Conservation (phyloP, 78 protist species). For the Polysphondylium violaceum region DNA sequence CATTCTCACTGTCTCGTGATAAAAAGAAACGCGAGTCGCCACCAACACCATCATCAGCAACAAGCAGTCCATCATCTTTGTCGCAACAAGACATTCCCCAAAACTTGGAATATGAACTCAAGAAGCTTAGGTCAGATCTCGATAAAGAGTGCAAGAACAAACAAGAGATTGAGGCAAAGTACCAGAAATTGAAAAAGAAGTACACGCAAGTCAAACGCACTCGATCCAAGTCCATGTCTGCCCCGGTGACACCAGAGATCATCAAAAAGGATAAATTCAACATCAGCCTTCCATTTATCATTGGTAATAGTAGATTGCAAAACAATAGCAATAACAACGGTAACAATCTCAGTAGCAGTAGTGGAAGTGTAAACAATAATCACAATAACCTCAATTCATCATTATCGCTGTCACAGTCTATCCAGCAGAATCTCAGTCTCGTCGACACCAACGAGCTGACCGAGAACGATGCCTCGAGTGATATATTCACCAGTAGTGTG, state of each 20-base stretch:
- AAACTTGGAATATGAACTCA: constrained; percentile 39
- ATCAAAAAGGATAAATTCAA: neutral
- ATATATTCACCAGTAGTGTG: constrained; percentile 22
- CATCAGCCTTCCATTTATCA: neutral
- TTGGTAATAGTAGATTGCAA: constrained; percentile 9
- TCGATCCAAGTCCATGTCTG: constrained; percentile 42
- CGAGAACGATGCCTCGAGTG: constrained; percentile 11
- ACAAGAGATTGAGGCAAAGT: constrained; percentile 47
- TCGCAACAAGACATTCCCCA: neutral
- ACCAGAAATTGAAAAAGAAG: constrained; percentile 30
- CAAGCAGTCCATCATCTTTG: neutral
- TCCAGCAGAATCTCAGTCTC: neutral
- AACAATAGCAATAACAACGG: neutral
- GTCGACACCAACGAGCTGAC: neutral
- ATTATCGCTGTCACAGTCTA: neutral
- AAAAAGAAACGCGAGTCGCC: constrained; percentile 31
- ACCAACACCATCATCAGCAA: neutral
- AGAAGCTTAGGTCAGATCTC: neutral
- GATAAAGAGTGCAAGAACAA: constrained; percentile 23
- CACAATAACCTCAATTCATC: neutral
- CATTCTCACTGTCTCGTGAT: constrained; percentile 36
- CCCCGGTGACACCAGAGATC: constrained; percentile 39
- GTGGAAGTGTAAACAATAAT: neutral
- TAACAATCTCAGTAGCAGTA: neutral
- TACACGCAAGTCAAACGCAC: constrained; percentile 11